Base-by-base conservation (phyloP, 768 basidiomycete species). In the Scleroderma bovista region DNA sequence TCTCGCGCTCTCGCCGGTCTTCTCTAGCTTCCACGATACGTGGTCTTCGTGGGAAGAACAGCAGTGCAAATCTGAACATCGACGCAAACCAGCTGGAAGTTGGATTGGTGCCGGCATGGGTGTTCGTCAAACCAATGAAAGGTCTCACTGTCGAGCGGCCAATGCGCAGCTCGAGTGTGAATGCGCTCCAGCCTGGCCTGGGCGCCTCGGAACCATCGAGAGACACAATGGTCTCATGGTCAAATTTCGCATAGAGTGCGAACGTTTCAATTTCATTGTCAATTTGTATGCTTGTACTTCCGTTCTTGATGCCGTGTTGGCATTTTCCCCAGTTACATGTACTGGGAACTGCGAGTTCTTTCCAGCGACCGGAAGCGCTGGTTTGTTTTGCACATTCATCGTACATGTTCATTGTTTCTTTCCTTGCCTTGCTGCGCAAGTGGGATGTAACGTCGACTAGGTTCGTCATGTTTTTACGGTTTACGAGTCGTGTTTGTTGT, bases 71-170 rank as follows among this genome's bases (percentile, higher is more conserved):
- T 60, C 69, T 68, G 17, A 72, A 78, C 37, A 69, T 82, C 32
- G 86, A 88, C 60, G 64, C 31, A 23, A 45, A 17, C 44, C 44
- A 45, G 7, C 16, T 6, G 9, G 31, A 45, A 13, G 17, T 88
- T 16, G 88, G 88, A 34, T 75, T 84, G 29, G 79, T 88, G 3
- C 88, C 88, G 11, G 79, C 84, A 6, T 90, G 87, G 86, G 82
- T 79, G 60, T 88, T 91, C 74, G 48, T 80, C 54, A 81, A 80
- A 58, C 77, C 82, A 31, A 73, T 76, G 42, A 76, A 78, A 52
- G 83, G 82, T 3, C 69, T 83, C 48, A 66, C 72, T 34, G 75
- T 79, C 4, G 78, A 81, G 56, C 74, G 88, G 19, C n/a, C 88
- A 1, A 68, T 85, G 57, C 77, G 88, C 26, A 78, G 71, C 44